Evolutionary conservation across 352 stramenopile genomes (phyloP).

Genomic region (Pythium dissimile): DNA sequence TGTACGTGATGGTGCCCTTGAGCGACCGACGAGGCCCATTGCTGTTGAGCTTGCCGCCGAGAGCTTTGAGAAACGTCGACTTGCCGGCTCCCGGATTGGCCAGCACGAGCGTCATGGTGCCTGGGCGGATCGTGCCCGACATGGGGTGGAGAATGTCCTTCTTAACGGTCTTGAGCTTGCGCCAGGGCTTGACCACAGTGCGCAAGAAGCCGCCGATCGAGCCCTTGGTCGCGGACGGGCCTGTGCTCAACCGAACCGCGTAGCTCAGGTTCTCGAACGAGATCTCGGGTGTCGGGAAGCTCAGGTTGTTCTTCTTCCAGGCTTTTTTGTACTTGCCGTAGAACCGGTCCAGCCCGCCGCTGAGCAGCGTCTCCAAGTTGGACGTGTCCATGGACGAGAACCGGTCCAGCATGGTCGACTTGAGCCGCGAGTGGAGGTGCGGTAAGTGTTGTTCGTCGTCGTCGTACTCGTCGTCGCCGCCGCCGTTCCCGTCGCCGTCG

Average conservation of each 20-base stretch:
- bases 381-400: conserved; percentile 41
- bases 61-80: conserved; percentile 56
- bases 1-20: conserved; percentile 48
- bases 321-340: conserved; percentile 39
- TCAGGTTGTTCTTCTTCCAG: conserved; percentile 46
- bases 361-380: conserved; percentile 54
- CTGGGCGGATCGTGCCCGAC: conserved; percentile 58
- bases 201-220: conserved; percentile 21
- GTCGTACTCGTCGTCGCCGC: not conserved
- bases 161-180: conserved; percentile 27
- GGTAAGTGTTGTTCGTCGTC: conserved; percentile 3
- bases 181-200: conserved; percentile 24
- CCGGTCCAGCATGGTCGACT: conserved; percentile 22
- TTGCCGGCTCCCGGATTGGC: conserved; percentile 68
- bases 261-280: conserved; percentile 57
- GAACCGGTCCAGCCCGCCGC: conserved; percentile 53
- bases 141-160: conserved; percentile 59
- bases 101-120: conserved; percentile 55
- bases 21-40: conserved; percentile 25
- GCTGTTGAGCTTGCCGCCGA: conserved; percentile 48
- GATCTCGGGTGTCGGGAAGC: conserved; percentile 53
- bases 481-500: not conserved
- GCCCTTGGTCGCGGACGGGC: conserved; percentile 5
- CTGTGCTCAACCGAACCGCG: conserved; percentile 30
- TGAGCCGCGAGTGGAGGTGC: conserved; percentile 11